Conservation (phyloP, 2,329 filamentous ascomycete species). For the Aspergillus thermomutatus region DNA sequence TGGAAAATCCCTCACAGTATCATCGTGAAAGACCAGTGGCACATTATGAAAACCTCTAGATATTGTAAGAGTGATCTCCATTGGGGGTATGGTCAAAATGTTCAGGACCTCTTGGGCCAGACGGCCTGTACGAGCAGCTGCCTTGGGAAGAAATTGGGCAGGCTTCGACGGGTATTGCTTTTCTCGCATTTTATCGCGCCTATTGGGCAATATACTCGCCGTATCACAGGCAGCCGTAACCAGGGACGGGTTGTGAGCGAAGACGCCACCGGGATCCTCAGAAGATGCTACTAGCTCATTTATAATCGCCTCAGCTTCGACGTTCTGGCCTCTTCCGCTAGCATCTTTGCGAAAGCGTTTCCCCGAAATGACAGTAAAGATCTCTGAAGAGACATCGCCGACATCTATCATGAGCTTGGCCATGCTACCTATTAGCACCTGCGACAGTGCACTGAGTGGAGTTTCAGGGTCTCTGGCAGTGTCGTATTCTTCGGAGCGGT, state of each 20-base stretch:
- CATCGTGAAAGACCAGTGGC: constrained; percentile 79
- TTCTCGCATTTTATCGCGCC: no score
- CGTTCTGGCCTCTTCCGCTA: no score
- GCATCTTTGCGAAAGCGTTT: not conserved
- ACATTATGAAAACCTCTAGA: constrained; percentile 87
- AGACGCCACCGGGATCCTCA: no score
- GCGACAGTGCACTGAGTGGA: constrained; percentile 74
- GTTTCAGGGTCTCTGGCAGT: constrained; percentile 76
- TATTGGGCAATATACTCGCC: no score
- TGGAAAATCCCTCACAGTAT: constrained; percentile 70
- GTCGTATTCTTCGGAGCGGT: constrained; percentile 64
- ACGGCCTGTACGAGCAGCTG: constrained; percentile 47
- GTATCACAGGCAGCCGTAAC: no score
- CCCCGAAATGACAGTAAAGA: constrained; percentile 22
- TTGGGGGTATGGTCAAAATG: constrained; percentile 71
- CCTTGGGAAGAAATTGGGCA: constrained; percentile 63
- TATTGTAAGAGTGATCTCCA: constrained; percentile 79
- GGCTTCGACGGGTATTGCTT: not conserved
- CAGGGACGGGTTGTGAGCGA: no score
- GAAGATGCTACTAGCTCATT: no score
- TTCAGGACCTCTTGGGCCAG: constrained; percentile 43
- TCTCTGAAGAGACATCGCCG: constrained; percentile 64
- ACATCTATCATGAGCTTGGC: constrained; percentile 77
- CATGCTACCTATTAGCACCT: constrained; percentile 75
- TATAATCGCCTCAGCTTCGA: no score